Percentiles rank a stretch among this genome's conserved stretches.
Conservation (phyloP, 208 protist species). For the Leishmania guyanensis region DNA sequence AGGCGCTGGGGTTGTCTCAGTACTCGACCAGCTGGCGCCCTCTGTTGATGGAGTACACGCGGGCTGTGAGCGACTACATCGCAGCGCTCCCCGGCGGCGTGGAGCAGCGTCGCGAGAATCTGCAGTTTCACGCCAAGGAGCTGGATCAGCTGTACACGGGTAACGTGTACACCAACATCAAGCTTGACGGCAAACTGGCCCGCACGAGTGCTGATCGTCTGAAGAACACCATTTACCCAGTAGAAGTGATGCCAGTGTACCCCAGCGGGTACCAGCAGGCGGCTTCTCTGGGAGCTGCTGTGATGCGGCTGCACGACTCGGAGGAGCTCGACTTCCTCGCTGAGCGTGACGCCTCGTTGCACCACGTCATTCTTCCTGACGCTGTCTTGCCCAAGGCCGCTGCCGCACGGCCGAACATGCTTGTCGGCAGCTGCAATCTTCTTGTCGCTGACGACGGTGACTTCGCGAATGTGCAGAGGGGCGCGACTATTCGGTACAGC, state of each 20-base stretch:
- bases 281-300: slow-evolving; percentile 23
- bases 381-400: slow-evolving; percentile 41
- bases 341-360: slow-evolving; percentile 49
- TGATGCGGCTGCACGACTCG: slow-evolving; percentile 20
- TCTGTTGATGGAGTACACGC: slow-evolving; percentile 43
- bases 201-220: slow-evolving; percentile 41
- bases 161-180: slow-evolving; percentile 54
- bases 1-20: slow-evolving; percentile 18
- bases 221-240: slow-evolving; percentile 63
- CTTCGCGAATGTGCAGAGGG: slow-evolving; percentile 18
- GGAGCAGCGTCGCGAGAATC: slow-evolving; percentile 49
- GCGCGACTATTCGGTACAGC: slow-evolving; percentile 45
- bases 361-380: slow-evolving; percentile 68
- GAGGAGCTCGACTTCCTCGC: slow-evolving; percentile 51
- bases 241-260: slow-evolving; percentile 77
- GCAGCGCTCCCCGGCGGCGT: slow-evolving; percentile 38
- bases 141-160: slow-evolving; percentile 52
- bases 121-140: slow-evolving; percentile 67
- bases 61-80: slow-evolving; percentile 32
- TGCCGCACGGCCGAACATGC: slow-evolving; percentile 53
- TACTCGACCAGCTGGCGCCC: slow-evolving; percentile 24
- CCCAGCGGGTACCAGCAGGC: slow-evolving; percentile 51
- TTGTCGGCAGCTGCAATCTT: slow-evolving; percentile 71
- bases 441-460: slow-evolving; percentile 58
- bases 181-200: slow-evolving; percentile 42